A percentile compares a stretch with the other conserved stretches of the same genome.
Evolutionary conservation across 352 stramenopile species (phyloP).

Genomic region (Phytopythium chamaehyphon): DNA sequence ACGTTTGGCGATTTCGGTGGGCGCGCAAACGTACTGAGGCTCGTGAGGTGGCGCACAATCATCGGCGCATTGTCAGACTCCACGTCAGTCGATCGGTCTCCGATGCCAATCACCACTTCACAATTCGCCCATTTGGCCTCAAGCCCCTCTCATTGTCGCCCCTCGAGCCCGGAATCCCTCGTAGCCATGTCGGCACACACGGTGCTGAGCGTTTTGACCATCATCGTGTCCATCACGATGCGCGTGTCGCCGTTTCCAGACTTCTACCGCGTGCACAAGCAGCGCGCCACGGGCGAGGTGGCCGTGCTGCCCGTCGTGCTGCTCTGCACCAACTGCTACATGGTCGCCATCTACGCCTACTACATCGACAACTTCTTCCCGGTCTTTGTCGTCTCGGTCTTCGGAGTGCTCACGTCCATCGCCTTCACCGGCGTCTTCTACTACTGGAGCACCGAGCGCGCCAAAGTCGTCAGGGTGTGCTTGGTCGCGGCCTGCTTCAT

Average conservation of each 20-base stretch:
- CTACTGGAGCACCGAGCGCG: conserved; percentile 19
- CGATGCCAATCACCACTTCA: background rate
- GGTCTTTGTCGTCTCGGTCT: conserved; percentile 11
- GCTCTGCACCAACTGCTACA: conserved; percentile 14
- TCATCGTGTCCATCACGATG: conserved; percentile 13
- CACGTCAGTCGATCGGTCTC: background rate
- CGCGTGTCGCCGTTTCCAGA: conserved; percentile 14
- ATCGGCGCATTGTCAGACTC: background rate
- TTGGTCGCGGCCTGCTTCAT: conserved; percentile 7
- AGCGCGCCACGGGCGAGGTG: conserved; percentile 7
- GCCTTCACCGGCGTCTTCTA: conserved; percentile 26
- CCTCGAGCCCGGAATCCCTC: no score
- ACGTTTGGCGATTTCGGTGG: background rate
- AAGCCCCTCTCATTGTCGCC: no score
- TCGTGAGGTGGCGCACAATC: conserved; percentile 5
- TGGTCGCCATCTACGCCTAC: conserved; percentile 19
- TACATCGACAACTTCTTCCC: conserved; percentile 13
- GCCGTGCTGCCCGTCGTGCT: conserved; percentile 15
- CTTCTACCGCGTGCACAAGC: conserved; percentile 17
- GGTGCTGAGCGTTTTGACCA: conserved; percentile 18
- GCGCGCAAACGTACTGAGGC: conserved; percentile 1
- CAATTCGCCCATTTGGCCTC: background rate
- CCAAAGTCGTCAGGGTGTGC: conserved; percentile 13
- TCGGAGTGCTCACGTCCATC: conserved; percentile 21
- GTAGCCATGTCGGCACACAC: no score